Evolutionary conservation across 441 rosid genomes (phyloP).

Genomic region (Erysimum pusillum): DNA sequence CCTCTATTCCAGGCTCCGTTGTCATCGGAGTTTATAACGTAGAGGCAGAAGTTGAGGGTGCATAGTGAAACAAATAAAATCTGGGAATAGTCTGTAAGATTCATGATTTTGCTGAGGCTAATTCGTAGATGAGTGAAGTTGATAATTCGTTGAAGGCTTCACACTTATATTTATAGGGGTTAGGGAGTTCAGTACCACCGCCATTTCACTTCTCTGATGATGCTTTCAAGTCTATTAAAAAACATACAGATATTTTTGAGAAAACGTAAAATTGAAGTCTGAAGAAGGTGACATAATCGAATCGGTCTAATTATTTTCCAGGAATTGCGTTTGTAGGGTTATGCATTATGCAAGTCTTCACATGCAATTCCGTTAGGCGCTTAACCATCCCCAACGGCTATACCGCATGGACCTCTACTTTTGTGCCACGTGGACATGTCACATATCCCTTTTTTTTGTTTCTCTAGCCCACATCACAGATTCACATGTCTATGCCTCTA

Average conservation of each 20-base stretch:
- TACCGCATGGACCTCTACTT: slow-evolving; percentile 13
- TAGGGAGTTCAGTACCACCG: slow-evolving; percentile 3
- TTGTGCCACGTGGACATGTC: slow-evolving; percentile 16
- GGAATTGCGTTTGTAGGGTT: slow-evolving; percentile 30
- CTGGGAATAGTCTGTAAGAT: slow-evolving; percentile 26
- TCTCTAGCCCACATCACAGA: not conserved
- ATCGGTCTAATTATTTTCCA: slow-evolving; percentile 11
- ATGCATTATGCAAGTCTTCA: slow-evolving; percentile 29
- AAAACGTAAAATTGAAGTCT: not conserved
- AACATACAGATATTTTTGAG: not conserved
- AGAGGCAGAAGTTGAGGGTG: slow-evolving; percentile 32
- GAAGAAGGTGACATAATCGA: slow-evolving; percentile 29
- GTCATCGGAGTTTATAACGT: slow-evolving; percentile 24
- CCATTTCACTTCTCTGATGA: slow-evolving; percentile 5
- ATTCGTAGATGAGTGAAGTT: slow-evolving; percentile 18
- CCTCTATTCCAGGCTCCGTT: slow-evolving; percentile 45
- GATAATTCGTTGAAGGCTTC: slow-evolving; percentile 18
- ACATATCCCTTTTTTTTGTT: not conserved
- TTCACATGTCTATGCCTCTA: too few species aligned
- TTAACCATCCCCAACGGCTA: slow-evolving; percentile 42
- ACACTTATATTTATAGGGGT: slow-evolving; percentile 18
- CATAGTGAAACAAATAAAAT: slow-evolving; percentile 35
- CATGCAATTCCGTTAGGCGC: slow-evolving; percentile 41
- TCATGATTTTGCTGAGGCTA: slow-evolving; percentile 38
- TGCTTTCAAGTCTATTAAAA: not conserved